phyloP scores from a whole-genome alignment of 2,329 filamentous ascomycete species.

The Penicillium paneum region DNA sequence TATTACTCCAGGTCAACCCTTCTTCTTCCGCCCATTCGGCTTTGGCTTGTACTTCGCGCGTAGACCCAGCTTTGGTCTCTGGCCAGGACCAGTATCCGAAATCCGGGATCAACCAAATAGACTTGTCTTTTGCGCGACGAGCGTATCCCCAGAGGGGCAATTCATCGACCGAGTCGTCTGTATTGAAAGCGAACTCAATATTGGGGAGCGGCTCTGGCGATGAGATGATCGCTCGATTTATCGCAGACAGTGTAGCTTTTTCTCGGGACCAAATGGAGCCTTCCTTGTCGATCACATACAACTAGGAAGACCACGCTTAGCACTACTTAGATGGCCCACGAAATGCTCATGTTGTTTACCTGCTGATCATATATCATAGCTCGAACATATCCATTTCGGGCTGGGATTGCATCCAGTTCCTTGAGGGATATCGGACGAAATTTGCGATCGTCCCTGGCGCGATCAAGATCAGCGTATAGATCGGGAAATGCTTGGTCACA shows the following conservation, averaged over 20 bases:
- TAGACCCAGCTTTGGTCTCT: slow-evolving; percentile 24
- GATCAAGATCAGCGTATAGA: slow-evolving; percentile 27
- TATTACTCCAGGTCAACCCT: slow-evolving; percentile 25
- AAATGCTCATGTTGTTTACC: not conserved
- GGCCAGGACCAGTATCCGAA: slow-evolving; percentile 49
- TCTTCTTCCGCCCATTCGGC: slow-evolving; percentile 17
- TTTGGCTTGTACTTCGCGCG: slow-evolving; percentile 24
- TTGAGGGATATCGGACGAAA: slow-evolving; percentile 12
- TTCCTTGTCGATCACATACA: slow-evolving; percentile 26
- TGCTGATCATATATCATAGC: slow-evolving; percentile 25
- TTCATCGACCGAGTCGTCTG: slow-evolving; percentile 39
- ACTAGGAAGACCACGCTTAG: slow-evolving; percentile 9
- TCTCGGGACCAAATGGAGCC: slow-evolving; percentile 16
- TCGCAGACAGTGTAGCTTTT: slow-evolving; percentile 39
- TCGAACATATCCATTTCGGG: slow-evolving; percentile 27
- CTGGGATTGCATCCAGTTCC: slow-evolving; percentile 19
- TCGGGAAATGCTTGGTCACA: slow-evolving; percentile 28
- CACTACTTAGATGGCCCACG: not conserved
- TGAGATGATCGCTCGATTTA: slow-evolving; percentile 43
- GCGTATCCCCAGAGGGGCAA: slow-evolving; percentile 41
- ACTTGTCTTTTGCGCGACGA: slow-evolving; percentile 31
- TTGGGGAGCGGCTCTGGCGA: slow-evolving; percentile 35
- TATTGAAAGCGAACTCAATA: slow-evolving; percentile 45
- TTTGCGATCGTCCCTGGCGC: slow-evolving; percentile 21
- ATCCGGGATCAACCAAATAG: slow-evolving; percentile 49